Evolutionary conservation across 805 yeast genomes (phyloP), one percentile per base, ranked within the genome.

Genomic region (Kuraishia floccosa): DNA sequence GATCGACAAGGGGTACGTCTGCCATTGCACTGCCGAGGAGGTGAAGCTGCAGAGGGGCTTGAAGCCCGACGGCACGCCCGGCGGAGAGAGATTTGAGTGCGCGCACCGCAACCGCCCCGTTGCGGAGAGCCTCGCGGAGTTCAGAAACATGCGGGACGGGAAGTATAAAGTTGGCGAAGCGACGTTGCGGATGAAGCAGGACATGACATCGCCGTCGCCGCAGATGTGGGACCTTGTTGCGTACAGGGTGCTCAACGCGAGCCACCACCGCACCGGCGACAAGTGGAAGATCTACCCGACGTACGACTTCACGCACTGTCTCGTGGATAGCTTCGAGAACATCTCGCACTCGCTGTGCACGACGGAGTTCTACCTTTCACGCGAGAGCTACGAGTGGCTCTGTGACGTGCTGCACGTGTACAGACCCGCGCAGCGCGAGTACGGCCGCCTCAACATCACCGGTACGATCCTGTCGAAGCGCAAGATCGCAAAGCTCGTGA

Each of bases 211-310:
- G 12, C 94, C 96, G 39, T 82, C 84, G 40, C 99, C 99, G 12
- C 98, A 91, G 62, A 91, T 91, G 98, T 91, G 99, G 99, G 99
- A 91, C 59, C 68, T 91, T 41, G 91, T 91, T 39, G 98, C 98
- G 9, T 91, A 91, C 61, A 74, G 99, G 54, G 95, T 91, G 3
- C 65, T 91, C 45, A 70, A 89, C 44, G 86, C 94, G 10, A 73
- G 86, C 21, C 98, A 91, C 58, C 94, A 89, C 58, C 78, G 97
- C 60, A 91, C 98, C 9, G 99, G 97, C 34, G 79, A 74, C 50
- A 83, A 83, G 58, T 91, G 99, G 99, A 84, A 81, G 59, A 89
- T 91, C 38, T 91, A 91, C 50, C 99, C 99, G 42, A 91, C 99
- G 16, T 91, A 91, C 54, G 99, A 91, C 56, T 91, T 91, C 64